phyloP scores from a whole-genome alignment of 306 rosid species.

The Citrullus amarus region DNA sequence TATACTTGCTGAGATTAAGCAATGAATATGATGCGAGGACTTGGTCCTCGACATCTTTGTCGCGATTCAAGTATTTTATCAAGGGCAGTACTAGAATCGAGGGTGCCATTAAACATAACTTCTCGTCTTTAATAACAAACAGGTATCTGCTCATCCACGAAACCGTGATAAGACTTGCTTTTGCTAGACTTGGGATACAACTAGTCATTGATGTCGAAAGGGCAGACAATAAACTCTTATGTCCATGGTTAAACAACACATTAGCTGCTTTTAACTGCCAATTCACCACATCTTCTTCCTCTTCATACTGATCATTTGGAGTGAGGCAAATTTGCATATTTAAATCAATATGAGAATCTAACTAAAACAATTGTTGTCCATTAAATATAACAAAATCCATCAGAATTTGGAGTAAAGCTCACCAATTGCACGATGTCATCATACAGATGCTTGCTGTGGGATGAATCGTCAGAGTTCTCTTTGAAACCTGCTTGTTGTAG shows the following conservation, averaged over 20 bases:
- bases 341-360: neutral
- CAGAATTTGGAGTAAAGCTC: neutral
- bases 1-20: conserved; percentile 31
- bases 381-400: neutral
- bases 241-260: conserved; percentile 41
- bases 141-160: conserved; percentile 64
- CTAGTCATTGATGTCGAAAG: conserved; percentile 47
- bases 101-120: conserved; percentile 27
- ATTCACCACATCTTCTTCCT: conserved; percentile 37
- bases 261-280: conserved; percentile 62
- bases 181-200: conserved; percentile 46
- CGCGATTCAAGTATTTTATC: conserved; percentile 34
- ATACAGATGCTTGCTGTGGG: conserved; percentile 20
- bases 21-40: conserved; percentile 74
- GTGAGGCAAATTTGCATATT: neutral
- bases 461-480: conserved; percentile 25
- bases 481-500: conserved; percentile 58
- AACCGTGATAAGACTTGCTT: conserved; percentile 57
- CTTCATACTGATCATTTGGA: conserved; percentile 26
- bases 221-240: conserved; percentile 36
- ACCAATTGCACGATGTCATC: conserved; percentile 28
- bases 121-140: conserved; percentile 25
- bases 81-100: conserved; percentile 45
- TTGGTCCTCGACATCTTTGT: conserved; percentile 59
- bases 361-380: neutral